A percentile compares a stretch with the other conserved stretches of the same genome.
Evolutionary conservation across 176 grass and related monocot species (phyloP).

Genomic region (Pontederia paniculata): DNA sequence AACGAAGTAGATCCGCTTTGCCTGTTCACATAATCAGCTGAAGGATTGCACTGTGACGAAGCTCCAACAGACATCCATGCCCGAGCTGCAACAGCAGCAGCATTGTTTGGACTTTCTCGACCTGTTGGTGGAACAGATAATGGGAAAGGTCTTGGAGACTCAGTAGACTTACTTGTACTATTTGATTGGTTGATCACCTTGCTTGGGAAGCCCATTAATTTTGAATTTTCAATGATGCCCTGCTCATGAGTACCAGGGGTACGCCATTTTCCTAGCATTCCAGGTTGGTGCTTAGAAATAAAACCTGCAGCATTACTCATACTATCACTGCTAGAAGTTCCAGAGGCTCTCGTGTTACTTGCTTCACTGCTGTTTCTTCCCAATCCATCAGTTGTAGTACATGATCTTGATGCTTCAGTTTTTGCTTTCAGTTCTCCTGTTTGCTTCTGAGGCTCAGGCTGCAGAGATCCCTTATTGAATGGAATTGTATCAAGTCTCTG

Average conservation of each 20-base stretch:
- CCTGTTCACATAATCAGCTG: slow-evolving; percentile 29
- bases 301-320: slow-evolving; percentile 34
- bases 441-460: slow-evolving; percentile 46
- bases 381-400: slow-evolving; percentile 32
- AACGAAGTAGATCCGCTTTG: slow-evolving; percentile 22
- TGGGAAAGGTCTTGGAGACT: slow-evolving; percentile 46
- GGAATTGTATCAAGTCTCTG: slow-evolving; percentile 29
- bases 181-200: slow-evolving; percentile 32
- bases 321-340: slow-evolving; percentile 31
- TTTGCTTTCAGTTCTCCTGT: slow-evolving; percentile 21
- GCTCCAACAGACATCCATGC: slow-evolving; percentile 90
- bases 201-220: slow-evolving; percentile 33
- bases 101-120: slow-evolving; percentile 50
- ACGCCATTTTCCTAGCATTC: slow-evolving; percentile 26
- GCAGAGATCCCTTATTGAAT: slow-evolving; percentile 29
- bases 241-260: slow-evolving; percentile 32
- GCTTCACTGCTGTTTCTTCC: slow-evolving; percentile 34
- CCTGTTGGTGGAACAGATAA: slow-evolving; percentile 39
- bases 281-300: slow-evolving; percentile 45
- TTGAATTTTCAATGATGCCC: slow-evolving; percentile 32
- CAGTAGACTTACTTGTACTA: slow-evolving; percentile 30
- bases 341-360: slow-evolving; percentile 39
- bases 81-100: slow-evolving; percentile 35
- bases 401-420: slow-evolving; percentile 7
- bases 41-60: slow-evolving; percentile 50